phyloP scores from a whole-genome alignment of 179 eudicot species.

The Corrigiola litoralis region DNA sequence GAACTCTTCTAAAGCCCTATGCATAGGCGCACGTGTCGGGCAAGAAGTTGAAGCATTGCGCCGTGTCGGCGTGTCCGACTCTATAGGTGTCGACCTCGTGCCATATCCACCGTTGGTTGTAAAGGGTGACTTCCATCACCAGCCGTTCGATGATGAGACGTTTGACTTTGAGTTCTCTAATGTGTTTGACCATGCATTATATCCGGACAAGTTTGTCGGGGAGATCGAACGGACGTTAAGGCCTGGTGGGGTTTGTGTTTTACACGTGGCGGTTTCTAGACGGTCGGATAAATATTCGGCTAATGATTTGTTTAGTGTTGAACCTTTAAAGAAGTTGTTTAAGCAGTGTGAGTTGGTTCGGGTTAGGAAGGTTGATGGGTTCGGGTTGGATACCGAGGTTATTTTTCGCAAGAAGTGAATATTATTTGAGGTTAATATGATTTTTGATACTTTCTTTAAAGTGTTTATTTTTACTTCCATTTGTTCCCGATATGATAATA shows the following conservation, averaged over 20 bases:
- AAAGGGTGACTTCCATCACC: conserved; percentile 71
- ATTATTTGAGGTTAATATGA: neutral
- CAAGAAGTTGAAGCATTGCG: conserved; percentile 80
- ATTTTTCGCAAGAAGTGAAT: conserved; percentile 43
- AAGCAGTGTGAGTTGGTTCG: conserved; percentile 51
- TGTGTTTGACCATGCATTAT: conserved; percentile 90
- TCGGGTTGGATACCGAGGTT: conserved; percentile 87
- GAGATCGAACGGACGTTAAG: conserved; percentile 89
- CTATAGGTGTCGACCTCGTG: conserved; percentile 78
- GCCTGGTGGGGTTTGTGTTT: conserved; percentile 72
- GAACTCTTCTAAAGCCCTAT: conserved; percentile 53
- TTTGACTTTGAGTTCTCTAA: conserved; percentile 89
- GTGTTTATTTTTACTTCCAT: too few species aligned
- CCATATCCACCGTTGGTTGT: conserved; percentile 82
- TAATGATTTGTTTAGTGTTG: conserved; percentile 62
- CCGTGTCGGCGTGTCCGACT: conserved; percentile 58
- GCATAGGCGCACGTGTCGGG: conserved; percentile 83
- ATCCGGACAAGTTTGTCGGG: conserved; percentile 59
- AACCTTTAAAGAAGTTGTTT: conserved; percentile 56
- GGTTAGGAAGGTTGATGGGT: conserved; percentile 66
- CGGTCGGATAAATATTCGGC: conserved; percentile 89
- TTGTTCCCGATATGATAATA: too few species aligned
- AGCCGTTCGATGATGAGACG: conserved; percentile 52
- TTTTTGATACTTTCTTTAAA: neutral
- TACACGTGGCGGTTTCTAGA: conserved; percentile 68